Evolutionary conservation across 768 basidiomycete genomes (phyloP).

Genomic region (Tephrocybe sp.): DNA sequence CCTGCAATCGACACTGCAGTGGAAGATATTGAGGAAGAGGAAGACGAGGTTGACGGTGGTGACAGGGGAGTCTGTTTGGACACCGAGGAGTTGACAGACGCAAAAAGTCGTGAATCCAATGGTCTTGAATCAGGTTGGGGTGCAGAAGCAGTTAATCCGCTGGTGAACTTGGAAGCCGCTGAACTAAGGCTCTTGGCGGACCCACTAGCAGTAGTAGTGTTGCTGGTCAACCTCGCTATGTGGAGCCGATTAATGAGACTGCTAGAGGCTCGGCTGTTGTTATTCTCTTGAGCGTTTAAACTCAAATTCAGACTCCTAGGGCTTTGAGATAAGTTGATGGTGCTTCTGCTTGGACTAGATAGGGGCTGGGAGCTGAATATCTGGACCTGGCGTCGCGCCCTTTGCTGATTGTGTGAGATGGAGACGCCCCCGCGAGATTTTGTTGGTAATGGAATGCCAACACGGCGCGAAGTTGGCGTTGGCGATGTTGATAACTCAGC

Average conservation of each 20-base stretch:
- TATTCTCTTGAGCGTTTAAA: conserved; percentile 29
- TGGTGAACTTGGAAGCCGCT: conserved; percentile 39
- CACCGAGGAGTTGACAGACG: conserved; percentile 16
- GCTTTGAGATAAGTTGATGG: conserved; percentile 25
- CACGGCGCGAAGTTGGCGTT: conserved; percentile 73
- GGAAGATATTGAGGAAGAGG: conserved; percentile 51
- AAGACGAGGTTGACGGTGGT: conserved; percentile 48
- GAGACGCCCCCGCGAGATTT: conserved; percentile 60
- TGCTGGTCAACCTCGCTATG: conserved; percentile 29
- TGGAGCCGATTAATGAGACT: conserved; percentile 44
- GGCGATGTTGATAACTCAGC: conserved; percentile 66
- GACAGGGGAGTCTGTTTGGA: conserved; percentile 18
- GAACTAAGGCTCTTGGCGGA: conserved; percentile 35
- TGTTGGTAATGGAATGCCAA: conserved; percentile 73
- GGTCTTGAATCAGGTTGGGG: conserved; percentile 10
- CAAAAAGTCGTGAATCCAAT: conserved; percentile 9
- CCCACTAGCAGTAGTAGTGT: conserved; percentile 25
- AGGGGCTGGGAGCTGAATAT: conserved; percentile 83
- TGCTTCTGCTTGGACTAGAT: conserved; percentile 48
- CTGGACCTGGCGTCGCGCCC: conserved; percentile 64
- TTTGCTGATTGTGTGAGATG: conserved; percentile 53
- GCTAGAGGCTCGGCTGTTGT: conserved; percentile 32
- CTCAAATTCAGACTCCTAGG: conserved; percentile 28
- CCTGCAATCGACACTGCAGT: conserved; percentile 34
- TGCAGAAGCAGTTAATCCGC: conserved; percentile 33